These are phyloP conservation scores for Populus simonii DNA, from an alignment of 345 rosid species.

Conservation along the genomic window DNA sequence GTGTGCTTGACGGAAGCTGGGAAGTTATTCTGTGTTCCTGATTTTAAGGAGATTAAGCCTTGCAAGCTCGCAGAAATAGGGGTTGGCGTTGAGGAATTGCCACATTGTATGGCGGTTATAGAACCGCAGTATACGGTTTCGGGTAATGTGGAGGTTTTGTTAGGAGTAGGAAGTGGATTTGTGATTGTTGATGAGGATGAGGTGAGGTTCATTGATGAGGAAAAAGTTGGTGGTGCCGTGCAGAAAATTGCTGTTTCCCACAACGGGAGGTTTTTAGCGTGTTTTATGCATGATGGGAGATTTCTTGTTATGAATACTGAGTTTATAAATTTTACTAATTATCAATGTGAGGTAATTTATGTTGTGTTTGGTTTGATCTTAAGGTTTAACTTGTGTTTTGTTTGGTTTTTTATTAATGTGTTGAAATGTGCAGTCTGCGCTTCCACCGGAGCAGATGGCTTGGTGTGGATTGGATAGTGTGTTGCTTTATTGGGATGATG, in stretches of 20 bases:
- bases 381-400: not conserved
- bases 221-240: slow-evolving; percentile 52
- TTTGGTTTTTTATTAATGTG: not conserved
- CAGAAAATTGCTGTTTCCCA: slow-evolving; percentile 81
- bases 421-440: slow-evolving; percentile 59
- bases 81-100: slow-evolving; percentile 44
- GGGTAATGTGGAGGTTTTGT: slow-evolving; percentile 77
- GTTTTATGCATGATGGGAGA: slow-evolving; percentile 82
- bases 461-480: slow-evolving; percentile 98
- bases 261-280: slow-evolving; percentile 73
- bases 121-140: slow-evolving; percentile 91
- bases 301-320: slow-evolving; percentile 63
- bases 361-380: not conserved
- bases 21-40: slow-evolving; percentile 57
- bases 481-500: slow-evolving; percentile 89
- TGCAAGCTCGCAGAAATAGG: slow-evolving; percentile 57
- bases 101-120: slow-evolving; percentile 68
- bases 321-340: slow-evolving; percentile 46
- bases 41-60: slow-evolving; percentile 63
- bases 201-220: slow-evolving; percentile 52
- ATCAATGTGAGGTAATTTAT: slow-evolving; percentile 65
- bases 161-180: slow-evolving; percentile 56
- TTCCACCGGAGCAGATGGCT: slow-evolving; percentile 94
- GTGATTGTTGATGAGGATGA: slow-evolving; percentile 79
- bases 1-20: slow-evolving; percentile 85